phyloP scores from a whole-genome alignment of 805 yeast genomes.

The Cyberlindnera americana region DNA sequence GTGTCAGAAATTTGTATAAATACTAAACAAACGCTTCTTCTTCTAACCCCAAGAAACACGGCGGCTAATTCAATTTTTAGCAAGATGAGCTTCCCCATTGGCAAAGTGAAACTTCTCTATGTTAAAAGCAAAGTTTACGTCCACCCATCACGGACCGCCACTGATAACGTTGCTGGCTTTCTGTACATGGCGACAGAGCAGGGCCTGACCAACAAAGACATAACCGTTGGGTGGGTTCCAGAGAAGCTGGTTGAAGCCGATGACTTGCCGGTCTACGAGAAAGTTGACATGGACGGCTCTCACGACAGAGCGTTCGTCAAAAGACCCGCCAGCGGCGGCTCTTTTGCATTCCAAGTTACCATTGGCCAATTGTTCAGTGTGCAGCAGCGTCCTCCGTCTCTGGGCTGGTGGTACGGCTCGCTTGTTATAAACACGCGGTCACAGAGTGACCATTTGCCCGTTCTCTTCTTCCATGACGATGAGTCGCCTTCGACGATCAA shows the following conservation, averaged over 20 bases:
- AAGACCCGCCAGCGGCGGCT: conserved; percentile 45
- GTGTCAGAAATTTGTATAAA: no score
- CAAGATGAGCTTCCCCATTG: conserved; percentile 17
- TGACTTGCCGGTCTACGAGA: conserved; percentile 44
- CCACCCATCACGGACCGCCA: conserved; percentile 72
- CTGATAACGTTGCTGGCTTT: conserved; percentile 80
- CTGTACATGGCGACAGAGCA: conserved; percentile 59
- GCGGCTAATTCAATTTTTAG: background rate
- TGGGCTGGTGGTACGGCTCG: conserved; percentile 93
- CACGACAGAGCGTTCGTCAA: conserved; percentile 35
- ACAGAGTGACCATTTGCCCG: conserved; percentile 67
- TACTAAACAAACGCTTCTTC: background rate
- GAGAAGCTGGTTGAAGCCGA: conserved; percentile 45
- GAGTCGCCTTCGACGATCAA: conserved; percentile 71
- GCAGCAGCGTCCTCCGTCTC: conserved; percentile 78
- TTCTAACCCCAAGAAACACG: background rate
- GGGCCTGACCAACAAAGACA: conserved; percentile 46
- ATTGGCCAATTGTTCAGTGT: conserved; percentile 66
- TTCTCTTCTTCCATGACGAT: conserved; percentile 89
- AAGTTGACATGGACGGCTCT: conserved; percentile 41
- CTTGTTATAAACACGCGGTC: conserved; percentile 63
- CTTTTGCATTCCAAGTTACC: conserved; percentile 68
- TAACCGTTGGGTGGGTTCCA: conserved; percentile 67
- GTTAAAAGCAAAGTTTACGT: conserved; percentile 71
- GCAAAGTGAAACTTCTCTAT: conserved; percentile 30